phyloP scores from a whole-genome alignment of 208 protist species.

The Crithidia bombi region DNA sequence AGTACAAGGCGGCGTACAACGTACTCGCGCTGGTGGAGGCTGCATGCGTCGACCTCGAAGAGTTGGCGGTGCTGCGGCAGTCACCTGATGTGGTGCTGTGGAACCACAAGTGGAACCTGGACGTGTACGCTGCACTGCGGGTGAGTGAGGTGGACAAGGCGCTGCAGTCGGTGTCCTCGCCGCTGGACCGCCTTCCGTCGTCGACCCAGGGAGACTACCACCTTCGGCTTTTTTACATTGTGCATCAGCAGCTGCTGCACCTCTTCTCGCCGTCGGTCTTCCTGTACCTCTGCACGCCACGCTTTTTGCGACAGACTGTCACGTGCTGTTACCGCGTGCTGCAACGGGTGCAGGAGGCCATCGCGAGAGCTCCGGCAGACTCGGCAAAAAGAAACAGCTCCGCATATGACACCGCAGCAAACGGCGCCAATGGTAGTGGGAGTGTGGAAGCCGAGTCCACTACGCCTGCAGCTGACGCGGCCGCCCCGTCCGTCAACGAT shows the following conservation, averaged over 20 bases:
- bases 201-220: conserved; percentile 22
- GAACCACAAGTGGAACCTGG: conserved; percentile 90
- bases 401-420: no score
- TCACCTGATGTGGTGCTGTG: conserved; percentile 77
- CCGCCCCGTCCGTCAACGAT: not conserved
- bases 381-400: no score
- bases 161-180: conserved; percentile 31
- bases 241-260: conserved; percentile 35
- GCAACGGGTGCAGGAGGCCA: conserved; percentile 30
- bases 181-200: conserved; percentile 27
- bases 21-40: conserved; percentile 60
- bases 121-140: conserved; percentile 81
- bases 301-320: conserved; percentile 32
- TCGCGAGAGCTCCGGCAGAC: not conserved
- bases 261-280: conserved; percentile 33
- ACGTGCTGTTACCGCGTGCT: conserved; percentile 34
- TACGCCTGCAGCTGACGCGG: not conserved
- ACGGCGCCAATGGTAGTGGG: no score
- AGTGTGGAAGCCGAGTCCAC: no score
- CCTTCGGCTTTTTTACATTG: conserved; percentile 31
- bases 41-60: conserved; percentile 57
- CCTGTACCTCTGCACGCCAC: conserved; percentile 29
- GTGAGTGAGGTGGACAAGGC: conserved; percentile 56
- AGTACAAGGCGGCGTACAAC: conserved; percentile 71
- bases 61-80: conserved; percentile 56